Evolutionary conservation across 139 green algal genomes (phyloP).

Genomic region (Bryopsis sp.): DNA sequence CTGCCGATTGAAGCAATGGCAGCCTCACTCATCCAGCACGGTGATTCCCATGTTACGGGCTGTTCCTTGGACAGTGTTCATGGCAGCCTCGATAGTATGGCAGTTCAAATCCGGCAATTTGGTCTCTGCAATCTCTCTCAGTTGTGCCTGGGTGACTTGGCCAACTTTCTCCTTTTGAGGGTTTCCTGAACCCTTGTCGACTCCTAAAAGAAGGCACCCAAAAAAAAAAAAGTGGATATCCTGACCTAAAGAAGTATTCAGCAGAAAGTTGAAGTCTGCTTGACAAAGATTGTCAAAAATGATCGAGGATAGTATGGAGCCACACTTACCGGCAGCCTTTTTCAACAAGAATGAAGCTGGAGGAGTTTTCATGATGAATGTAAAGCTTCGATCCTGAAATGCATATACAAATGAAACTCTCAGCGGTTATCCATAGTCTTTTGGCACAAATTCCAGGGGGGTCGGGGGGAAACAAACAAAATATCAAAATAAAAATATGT

Average conservation of each 20-base stretch:
- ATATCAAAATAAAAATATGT: too few relatives aligned
- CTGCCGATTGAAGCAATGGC: too few relatives aligned
- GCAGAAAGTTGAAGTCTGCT: neutral
- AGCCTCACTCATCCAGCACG: constrained; percentile 36
- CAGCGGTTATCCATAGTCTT: too few relatives aligned
- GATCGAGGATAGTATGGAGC: neutral
- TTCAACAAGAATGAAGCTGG: constrained; percentile 89
- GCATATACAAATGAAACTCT: constrained; percentile 1
- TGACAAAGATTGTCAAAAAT: neutral
- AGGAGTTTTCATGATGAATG: constrained; percentile 98
- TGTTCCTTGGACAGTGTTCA: constrained; percentile 86
- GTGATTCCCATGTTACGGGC: constrained; percentile 95
- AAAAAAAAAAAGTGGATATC: constrained; percentile 1
- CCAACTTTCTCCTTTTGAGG: constrained; percentile 73
- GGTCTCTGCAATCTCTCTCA: constrained; percentile 88
- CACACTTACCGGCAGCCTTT: constrained; percentile 75
- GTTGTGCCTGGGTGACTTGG: constrained; percentile 78
- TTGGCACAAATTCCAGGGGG: too few relatives aligned
- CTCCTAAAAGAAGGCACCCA: constrained; percentile 30
- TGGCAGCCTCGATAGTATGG: constrained; percentile 75
- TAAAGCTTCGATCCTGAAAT: constrained; percentile 91
- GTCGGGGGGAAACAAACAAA: too few relatives aligned
- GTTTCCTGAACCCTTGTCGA: constrained; percentile 70
- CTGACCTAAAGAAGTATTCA: too few relatives aligned
- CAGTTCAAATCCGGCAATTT: constrained; percentile 98